Evolutionary conservation across 2,329 filamentous ascomycete genomes (phyloP).

Genomic region (Metarhizium humberi): DNA sequence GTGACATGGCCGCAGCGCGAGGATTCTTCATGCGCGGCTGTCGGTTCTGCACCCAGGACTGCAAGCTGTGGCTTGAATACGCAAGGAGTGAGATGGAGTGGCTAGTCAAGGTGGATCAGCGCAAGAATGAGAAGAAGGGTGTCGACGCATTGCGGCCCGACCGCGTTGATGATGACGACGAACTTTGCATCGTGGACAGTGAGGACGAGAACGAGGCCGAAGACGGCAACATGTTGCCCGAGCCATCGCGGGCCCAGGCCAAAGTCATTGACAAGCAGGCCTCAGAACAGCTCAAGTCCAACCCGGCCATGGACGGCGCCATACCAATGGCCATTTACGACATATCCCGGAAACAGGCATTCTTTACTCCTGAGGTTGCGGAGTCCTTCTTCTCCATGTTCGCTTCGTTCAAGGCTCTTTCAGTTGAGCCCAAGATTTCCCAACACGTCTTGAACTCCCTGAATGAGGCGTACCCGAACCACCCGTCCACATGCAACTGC

Average conservation of each 20-base stretch:
- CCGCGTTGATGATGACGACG: conserved; percentile 38
- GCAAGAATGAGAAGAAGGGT: conserved; percentile 44
- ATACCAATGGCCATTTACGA: conserved; percentile 92
- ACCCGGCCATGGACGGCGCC: conserved; percentile 82
- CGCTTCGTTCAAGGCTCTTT: conserved; percentile 55
- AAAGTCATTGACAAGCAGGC: conserved; percentile 38
- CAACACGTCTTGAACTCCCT: conserved; percentile 65
- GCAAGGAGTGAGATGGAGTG: conserved; percentile 89
- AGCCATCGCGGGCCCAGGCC: conserved; percentile 29
- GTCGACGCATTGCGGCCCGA: conserved; percentile 35
- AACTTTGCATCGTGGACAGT: conserved; percentile 32
- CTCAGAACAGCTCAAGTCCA: conserved; percentile 51
- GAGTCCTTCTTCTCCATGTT: conserved; percentile 77
- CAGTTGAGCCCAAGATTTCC: conserved; percentile 56
- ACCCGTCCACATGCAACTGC: conserved; percentile 58
- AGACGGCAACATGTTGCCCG: conserved; percentile 33
- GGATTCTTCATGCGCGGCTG: conserved; percentile 82
- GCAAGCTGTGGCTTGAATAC: conserved; percentile 79
- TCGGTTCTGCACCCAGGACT: conserved; percentile 73
- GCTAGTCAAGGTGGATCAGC: conserved; percentile 68
- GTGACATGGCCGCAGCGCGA: conserved; percentile 79
- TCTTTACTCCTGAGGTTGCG: conserved; percentile 55
- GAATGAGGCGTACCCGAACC: conserved; percentile 46
- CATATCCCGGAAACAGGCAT: conserved; percentile 68
- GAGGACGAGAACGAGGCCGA: conserved; percentile 29